A percentile compares a stretch with the other conserved stretches of the same genome.
These are phyloP conservation scores for Zoysia japonica DNA, from an alignment of 176 grass and related monocot genomes.

Conservation along the genomic window DNA sequence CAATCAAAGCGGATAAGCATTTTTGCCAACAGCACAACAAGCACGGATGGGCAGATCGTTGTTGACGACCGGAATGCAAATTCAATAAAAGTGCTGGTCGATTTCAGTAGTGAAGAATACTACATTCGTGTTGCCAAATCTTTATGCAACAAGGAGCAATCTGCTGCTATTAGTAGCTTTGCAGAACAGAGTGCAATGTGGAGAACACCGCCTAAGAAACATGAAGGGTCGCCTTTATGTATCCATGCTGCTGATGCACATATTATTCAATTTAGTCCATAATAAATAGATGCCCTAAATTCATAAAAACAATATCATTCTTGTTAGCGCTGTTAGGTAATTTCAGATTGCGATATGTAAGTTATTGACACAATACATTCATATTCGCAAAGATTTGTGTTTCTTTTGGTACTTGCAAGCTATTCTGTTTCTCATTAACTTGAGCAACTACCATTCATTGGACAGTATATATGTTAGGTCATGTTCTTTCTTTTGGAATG, in stretches of 20 bases:
- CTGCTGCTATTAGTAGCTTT: conserved; percentile 63
- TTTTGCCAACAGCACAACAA: conserved; percentile 42
- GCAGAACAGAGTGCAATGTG: conserved; percentile 62
- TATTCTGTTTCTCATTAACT: neutral
- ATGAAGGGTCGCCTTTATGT: neutral
- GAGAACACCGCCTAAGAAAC: conserved; percentile 45
- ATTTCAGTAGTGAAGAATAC: conserved; percentile 59
- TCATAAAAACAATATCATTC: neutral
- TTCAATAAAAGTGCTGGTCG: conserved; percentile 49
- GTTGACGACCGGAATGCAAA: conserved; percentile 31
- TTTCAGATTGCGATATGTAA: conserved; percentile 20
- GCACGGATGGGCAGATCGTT: conserved; percentile 49
- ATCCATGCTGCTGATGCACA: neutral
- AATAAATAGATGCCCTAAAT: conserved; percentile 29
- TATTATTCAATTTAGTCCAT: conserved; percentile 10
- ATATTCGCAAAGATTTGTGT: neutral
- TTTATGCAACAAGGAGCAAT: conserved; percentile 51
- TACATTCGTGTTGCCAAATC: conserved; percentile 47
- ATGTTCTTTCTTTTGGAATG: neutral
- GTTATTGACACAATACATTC: neutral
- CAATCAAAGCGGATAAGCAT: conserved; percentile 45
- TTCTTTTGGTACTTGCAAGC: neutral
- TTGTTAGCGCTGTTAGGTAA: neutral
- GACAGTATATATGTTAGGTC: neutral
- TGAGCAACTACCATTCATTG: neutral